Base-by-base conservation (phyloP, 345 rosid species). In the Brassica juncea region DNA sequence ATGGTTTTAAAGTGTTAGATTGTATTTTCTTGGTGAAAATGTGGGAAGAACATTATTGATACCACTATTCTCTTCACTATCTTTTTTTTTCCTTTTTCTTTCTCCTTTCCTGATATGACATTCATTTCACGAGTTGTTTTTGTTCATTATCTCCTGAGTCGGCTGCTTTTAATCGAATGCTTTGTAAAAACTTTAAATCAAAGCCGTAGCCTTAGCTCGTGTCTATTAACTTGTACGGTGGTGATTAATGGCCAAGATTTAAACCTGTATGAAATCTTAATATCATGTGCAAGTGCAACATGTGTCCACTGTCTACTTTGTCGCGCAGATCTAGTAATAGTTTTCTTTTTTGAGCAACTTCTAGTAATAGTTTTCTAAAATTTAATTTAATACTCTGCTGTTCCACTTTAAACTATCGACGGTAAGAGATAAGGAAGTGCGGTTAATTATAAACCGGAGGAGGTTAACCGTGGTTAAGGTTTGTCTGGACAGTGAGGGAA, bases 41-140 rank as follows among this genome's bases (percentile, higher is more conserved):
- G 55, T 21, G 4, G 10, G 69, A 59, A 47, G 59, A 80, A 59
- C 75, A 80, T 74, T 65, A 68, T 74, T 80, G 78, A 19, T 63
- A 61, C 75, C 79, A 80, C 82, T 69, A 68, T 69, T 12, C 63
- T 66, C 8, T 5, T 66, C 19, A 7, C 55, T 42, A 9, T 37
- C 75, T 60, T 44, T 11, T 34, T 54, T 37, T 35, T 62, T 35
- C 9, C 19, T n/a, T 32, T 9, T 35, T 30, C 19, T 4, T 25
- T 30, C 9, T 8, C 16, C n/a, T 71, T 34, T 14, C 57, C 66
- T 80, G 82, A 80, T 62, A 69, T 68, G 82, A 80, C 82, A 80
- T 80, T 80, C 67, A 80, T 35, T 74, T 69, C 82, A 74, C 79
- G 82, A 80, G 82, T 74, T 80, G 82, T 80, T 74, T 70, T 72